Conservation (phyloP, 345 rosid genomes). For the Draba incana region DNA sequence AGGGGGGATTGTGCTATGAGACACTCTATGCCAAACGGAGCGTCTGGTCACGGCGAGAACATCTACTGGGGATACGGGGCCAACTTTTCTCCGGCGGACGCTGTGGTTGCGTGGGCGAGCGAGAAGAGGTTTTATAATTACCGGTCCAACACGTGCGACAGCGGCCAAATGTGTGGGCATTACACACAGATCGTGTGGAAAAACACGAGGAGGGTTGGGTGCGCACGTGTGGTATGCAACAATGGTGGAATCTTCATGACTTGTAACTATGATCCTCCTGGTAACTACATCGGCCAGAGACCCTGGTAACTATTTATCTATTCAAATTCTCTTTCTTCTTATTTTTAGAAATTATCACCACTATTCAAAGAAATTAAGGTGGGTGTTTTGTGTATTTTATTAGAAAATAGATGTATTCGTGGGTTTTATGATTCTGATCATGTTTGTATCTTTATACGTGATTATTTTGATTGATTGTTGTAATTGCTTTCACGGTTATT, state of each 20-base stretch:
- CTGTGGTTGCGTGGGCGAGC: conserved; percentile 67
- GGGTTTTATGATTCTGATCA: conserved; percentile 1
- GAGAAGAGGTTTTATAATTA: conserved; percentile 78
- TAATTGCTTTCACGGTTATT: conserved; percentile 23
- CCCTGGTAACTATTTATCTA: conserved; percentile 54
- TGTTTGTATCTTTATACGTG: not conserved
- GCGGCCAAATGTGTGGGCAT: conserved; percentile 80
- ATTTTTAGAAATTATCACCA: conserved; percentile 7
- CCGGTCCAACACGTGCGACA: conserved; percentile 52
- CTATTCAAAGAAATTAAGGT: conserved; percentile 15
- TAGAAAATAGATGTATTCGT: conserved; percentile 29
- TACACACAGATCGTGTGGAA: conserved; percentile 91
- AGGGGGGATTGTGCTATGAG: conserved; percentile 58
- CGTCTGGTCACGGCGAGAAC: conserved; percentile 78
- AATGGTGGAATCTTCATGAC: conserved; percentile 87
- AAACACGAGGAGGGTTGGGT: conserved; percentile 64
- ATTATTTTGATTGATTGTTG: conserved; percentile 10
- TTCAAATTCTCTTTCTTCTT: conserved; percentile 10
- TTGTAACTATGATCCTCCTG: conserved; percentile 87
- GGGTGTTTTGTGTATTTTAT: conserved; percentile 14
- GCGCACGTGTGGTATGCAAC: conserved; percentile 76
- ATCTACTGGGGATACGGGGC: conserved; percentile 81
- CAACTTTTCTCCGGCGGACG: conserved; percentile 63
- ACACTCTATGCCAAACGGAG: conserved; percentile 68
- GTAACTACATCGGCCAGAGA: conserved; percentile 76